Base-by-base conservation (phyloP, 202 grass and related monocot genomes). In the Dendrocalamus latiflorus region DNA sequence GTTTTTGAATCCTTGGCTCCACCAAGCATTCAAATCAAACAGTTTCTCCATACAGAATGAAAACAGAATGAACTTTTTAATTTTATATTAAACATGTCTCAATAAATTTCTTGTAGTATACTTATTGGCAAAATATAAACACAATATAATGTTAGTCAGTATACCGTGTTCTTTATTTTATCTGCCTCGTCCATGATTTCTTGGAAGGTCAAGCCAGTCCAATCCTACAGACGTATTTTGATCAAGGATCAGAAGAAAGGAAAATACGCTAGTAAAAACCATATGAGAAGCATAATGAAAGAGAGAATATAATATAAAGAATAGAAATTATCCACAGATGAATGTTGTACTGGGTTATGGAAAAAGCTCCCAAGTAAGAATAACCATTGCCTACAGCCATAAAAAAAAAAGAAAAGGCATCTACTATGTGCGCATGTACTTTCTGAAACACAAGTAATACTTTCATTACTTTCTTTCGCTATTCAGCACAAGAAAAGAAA, bases 171-270 rank as follows among this genome's bases (percentile, higher is more conserved):
- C 76, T 93, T 98, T 68, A 95, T 98, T 81, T 91, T 91, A 21
- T 95, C 93, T 7, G 91, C 91, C 17, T 98, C 95, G 41, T 95
- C 90, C 93, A 98, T 98, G 80, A 98, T 98, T 90, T 98, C 91
- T 62, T 93, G 24, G 55, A 98, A 98, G 26, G 85, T 93, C 67
- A 98, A 83, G 17, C 95, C 93, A 80, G 95, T 95, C 95, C 95
- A 98, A 75, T 98, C 93, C 95, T 98, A 80, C 83, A 93, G 61
- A 72, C 33, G 43, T 70, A 84, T 85, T 47, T 66, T 66, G 64
- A 56, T 60, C 49, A 80, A 41, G 53, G 41, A 18, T 65, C 4
- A 88, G 58, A 89, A 71, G 2, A 30, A 79, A 69, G 10, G 18
- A 67, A 71, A 28, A 64, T 47, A 71, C n/a, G 38, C 44, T 69